Evolutionary conservation across 176 grass and related monocot genomes (phyloP).

Genomic region (Hsuehochloa calcarea): DNA sequence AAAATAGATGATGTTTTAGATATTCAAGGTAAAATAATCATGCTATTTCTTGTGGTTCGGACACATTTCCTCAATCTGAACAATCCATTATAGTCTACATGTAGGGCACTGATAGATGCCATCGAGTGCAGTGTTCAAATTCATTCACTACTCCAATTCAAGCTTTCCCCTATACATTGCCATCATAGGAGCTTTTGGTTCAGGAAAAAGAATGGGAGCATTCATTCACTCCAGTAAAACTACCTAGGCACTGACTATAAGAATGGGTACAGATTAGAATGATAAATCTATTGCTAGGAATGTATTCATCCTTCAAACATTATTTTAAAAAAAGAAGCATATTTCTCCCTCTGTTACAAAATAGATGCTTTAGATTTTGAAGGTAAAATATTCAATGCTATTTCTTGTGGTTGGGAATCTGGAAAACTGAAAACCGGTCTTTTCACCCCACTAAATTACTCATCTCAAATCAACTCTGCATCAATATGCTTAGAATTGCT

Average conservation of each 20-base stretch:
- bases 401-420: background rate
- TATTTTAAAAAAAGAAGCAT: background rate
- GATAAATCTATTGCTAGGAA: constrained; percentile 11
- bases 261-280: background rate
- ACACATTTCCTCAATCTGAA: background rate
- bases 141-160: background rate
- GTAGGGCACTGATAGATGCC: background rate
- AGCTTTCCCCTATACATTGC: background rate
- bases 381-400: background rate
- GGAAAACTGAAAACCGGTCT: background rate
- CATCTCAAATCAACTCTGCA: background rate
- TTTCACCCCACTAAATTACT: background rate
- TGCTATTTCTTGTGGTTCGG: background rate
- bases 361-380: constrained; percentile 5
- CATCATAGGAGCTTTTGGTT: constrained; percentile 1
- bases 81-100: background rate
- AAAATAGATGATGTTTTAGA: constrained; percentile 5
- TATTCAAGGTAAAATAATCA: background rate
- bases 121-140: background rate
- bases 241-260: background rate
- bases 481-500: background rate
- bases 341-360: constrained; percentile 8
- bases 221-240: background rate
- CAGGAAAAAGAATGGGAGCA: background rate
- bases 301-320: background rate